Base-by-base conservation (phyloP, 179 eudicot species). In the Kewa caespitosa region DNA sequence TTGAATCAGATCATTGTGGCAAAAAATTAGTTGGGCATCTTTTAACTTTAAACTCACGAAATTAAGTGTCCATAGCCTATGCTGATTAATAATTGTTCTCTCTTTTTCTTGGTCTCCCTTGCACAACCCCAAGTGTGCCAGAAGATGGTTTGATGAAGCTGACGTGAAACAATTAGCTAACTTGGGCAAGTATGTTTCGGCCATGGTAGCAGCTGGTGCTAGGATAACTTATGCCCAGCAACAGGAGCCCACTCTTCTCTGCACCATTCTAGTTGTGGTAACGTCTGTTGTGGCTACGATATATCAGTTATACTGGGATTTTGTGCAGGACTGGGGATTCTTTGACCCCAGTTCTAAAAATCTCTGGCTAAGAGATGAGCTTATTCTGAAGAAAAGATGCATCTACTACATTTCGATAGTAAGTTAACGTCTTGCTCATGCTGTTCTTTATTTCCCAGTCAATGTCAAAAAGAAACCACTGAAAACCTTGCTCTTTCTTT, bases 161-260 rank as follows among this genome's bases (percentile, higher is more conserved):
- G 89, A 95, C 64, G 60, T 76, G 13, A 81, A 77, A 63, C 95
- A 95, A 67, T 76, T 95, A 74, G 90, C 89, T n/a, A 95, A 95
- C 86, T 83, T 95, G 80, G 98, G 99, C 63, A 95, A 95, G 84
- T 93, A 95, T 14, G 94, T 95, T 4, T 95, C 99, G 9, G 99
- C 99, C 48, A 91, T 95, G 99, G 88, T 95, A 22, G 99, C 99
- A 34, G 99, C 99, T 30, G 97, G 97, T 48, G 97, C 92, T 14
- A 85, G 99, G 81, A 46, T 95, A 74, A 90, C 93, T 10, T 93
- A 86, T 57, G 86, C 89, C 28, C 86, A 86, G 61, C 87, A 91
- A 43, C 80, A 87, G 1, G 79, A 85, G 14, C 77, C 78, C 1
- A 28, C 85, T 55, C 43, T 78, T 17, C 30, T 87, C 17, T 87